A percentile compares a stretch with the other conserved stretches of the same genome.
Conservation (phyloP, 1,139 yeast genomes). For the Debaryomyces robertsiae region DNA sequence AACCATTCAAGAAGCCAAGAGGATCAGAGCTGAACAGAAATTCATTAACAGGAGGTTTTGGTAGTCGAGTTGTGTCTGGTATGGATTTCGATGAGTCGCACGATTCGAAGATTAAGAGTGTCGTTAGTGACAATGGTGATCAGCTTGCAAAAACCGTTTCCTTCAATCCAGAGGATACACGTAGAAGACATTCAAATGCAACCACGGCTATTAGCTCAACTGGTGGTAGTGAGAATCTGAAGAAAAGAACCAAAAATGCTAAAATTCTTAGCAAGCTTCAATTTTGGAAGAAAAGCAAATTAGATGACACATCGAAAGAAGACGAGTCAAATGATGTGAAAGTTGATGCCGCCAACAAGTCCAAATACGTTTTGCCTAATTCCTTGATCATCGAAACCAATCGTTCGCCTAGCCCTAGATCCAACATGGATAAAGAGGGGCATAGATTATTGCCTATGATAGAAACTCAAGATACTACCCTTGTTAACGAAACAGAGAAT, state of each 20-base stretch:
- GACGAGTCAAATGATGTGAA: neutral
- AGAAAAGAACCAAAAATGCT: slow-evolving; percentile 24
- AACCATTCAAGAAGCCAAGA: slow-evolving; percentile 3
- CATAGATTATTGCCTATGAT: neutral
- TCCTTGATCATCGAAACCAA: neutral
- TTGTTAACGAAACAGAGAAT: slow-evolving; percentile 3
- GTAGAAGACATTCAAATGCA: slow-evolving; percentile 18
- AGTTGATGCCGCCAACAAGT: neutral
- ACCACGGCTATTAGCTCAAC: slow-evolving; percentile 12
- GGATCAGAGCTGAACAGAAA: slow-evolving; percentile 7
- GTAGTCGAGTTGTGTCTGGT: neutral
- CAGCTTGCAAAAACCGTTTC: slow-evolving; percentile 36
- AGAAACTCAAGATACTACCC: slow-evolving; percentile 4
- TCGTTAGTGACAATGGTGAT: slow-evolving; percentile 15
- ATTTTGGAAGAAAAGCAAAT: slow-evolving; percentile 42
- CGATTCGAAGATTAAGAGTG: neutral
- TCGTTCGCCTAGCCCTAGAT: slow-evolving; percentile 3
- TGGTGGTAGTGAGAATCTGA: slow-evolving; percentile 14
- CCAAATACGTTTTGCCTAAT: no score
- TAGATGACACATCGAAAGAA: neutral
- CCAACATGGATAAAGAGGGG: neutral
- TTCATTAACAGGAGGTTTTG: slow-evolving; percentile 2
- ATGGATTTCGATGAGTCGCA: neutral
- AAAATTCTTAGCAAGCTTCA: slow-evolving; percentile 39
- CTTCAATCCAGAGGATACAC: slow-evolving; percentile 34